Conservation (phyloP, 768 basidiomycete species). For the Tulasnella sp. region DNA sequence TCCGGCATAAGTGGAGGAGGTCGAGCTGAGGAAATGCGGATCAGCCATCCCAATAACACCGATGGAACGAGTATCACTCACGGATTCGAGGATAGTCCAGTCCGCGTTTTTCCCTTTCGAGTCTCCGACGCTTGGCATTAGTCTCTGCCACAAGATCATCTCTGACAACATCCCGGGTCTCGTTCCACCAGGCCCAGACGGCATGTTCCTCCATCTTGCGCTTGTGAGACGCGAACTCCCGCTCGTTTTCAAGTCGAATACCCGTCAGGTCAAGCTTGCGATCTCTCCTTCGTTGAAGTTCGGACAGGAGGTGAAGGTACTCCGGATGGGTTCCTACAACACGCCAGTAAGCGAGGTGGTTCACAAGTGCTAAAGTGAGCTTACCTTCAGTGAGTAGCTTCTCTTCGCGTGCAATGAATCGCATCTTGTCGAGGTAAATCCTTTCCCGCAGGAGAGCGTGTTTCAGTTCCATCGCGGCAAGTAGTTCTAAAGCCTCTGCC, state of each 20-base stretch:
- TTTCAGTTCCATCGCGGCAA: constrained; percentile 86
- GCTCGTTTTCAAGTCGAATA: constrained; percentile 61
- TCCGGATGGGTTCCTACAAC: constrained; percentile 75
- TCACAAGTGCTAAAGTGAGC: constrained; percentile 24
- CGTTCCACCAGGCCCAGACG: constrained; percentile 91
- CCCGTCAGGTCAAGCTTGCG: constrained; percentile 74
- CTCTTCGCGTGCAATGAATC: constrained; percentile 82
- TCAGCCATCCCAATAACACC: not conserved
- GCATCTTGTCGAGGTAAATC: constrained; percentile 92
- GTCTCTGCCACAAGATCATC: constrained; percentile 84
- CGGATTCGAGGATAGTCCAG: constrained; percentile 69
- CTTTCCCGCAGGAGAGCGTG: constrained; percentile 81
- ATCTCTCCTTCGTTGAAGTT: constrained; percentile 69
- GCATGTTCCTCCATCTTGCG: constrained; percentile 62
- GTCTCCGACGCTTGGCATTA: constrained; percentile 70
- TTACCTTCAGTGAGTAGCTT: constrained; percentile 65
- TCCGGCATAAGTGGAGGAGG: not conserved
- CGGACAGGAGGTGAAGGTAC: constrained; percentile 68
- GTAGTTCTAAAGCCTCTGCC: constrained; percentile 78
- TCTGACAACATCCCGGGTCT: constrained; percentile 69
- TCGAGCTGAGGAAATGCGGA: not conserved
- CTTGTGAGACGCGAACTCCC: constrained; percentile 52
- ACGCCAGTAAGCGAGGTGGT: not conserved
- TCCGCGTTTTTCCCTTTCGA: constrained; percentile 79
- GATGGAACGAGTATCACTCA: constrained; percentile 29